These are phyloP conservation scores for Ganoderma boninense DNA, from an alignment of 1,284 basidiomycete genomes.

Conservation along the genomic window DNA sequence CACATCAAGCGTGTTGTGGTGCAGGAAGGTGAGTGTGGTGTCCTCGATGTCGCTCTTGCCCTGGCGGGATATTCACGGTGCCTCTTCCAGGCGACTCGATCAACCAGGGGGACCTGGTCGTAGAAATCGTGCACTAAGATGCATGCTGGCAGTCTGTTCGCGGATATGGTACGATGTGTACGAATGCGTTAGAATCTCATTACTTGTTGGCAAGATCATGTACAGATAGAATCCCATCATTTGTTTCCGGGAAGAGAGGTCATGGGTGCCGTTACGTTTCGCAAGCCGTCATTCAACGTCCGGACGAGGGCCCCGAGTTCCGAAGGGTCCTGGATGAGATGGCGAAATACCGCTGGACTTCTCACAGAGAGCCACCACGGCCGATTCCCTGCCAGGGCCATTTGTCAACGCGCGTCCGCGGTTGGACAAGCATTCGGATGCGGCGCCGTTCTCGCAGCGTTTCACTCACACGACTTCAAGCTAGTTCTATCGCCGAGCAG, in stretches of 20 bases:
- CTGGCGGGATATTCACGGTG: slow-evolving; percentile 22
- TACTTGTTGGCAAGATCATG: slow-evolving; percentile 17
- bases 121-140: slow-evolving; percentile 80
- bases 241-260: slow-evolving; percentile 16
- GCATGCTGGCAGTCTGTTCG: slow-evolving; percentile 7
- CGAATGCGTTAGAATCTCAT: slow-evolving; percentile 32
- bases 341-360: slow-evolving; percentile 5
- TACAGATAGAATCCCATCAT: slow-evolving; percentile 18
- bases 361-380: slow-evolving; percentile 12
- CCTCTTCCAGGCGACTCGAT: slow-evolving; percentile 80
- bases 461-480: slow-evolving; percentile 20
- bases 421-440: slow-evolving; percentile 13
- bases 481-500: slow-evolving; percentile 8
- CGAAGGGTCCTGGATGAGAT: slow-evolving; percentile 22
- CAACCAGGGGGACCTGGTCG: slow-evolving; percentile 87
- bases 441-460: slow-evolving; percentile 12
- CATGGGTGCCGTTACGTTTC: slow-evolving; percentile 21
- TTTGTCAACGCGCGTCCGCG: slow-evolving; percentile 13
- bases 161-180: slow-evolving; percentile 31
- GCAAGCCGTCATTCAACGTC: slow-evolving; percentile 6
- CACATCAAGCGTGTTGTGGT: slow-evolving; percentile 94
- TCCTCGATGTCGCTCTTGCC: slow-evolving; percentile 16
- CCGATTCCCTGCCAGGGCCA: neutral
- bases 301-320: slow-evolving; percentile 24
- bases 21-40: slow-evolving; percentile 68